phyloP scores from a whole-genome alignment of 495 filamentous ascomycete genomes.

The Niebla homalea region DNA sequence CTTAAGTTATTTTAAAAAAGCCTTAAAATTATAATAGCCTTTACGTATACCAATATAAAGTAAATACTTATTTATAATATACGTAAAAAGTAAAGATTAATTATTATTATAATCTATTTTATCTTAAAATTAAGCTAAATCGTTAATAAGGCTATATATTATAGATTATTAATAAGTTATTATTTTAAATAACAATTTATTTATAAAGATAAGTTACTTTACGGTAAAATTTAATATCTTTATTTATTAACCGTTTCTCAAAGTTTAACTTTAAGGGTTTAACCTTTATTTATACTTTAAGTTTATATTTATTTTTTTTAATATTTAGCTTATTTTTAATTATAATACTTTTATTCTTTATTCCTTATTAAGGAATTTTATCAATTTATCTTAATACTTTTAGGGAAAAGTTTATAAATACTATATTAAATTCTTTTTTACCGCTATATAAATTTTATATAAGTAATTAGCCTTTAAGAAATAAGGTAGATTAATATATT shows the following conservation, averaged over 20 bases:
- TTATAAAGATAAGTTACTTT: conserved; percentile 4
- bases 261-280: neutral
- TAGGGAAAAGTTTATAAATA: conserved; percentile 1
- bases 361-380: conserved; percentile 1
- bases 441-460: no score
- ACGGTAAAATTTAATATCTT: neutral
- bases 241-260: neutral
- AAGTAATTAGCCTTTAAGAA: no score
- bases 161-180: neutral
- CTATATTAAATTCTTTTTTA: neutral
- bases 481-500: conserved; percentile 9
- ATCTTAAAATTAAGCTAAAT: neutral
- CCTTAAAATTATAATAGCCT: neutral
- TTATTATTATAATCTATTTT: neutral
- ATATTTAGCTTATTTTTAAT: neutral
- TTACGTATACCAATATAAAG: neutral
- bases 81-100: no score
- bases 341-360: conserved; percentile 1
- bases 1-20: neutral
- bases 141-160: conserved; percentile 1
- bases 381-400: neutral
- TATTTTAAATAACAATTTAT: conserved; percentile 6
- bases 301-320: neutral
- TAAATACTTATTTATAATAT: no score
- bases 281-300: neutral